phyloP scores from a whole-genome alignment of 2,329 filamentous ascomycete species.

The Phaeosphaeriaceae sp. region DNA sequence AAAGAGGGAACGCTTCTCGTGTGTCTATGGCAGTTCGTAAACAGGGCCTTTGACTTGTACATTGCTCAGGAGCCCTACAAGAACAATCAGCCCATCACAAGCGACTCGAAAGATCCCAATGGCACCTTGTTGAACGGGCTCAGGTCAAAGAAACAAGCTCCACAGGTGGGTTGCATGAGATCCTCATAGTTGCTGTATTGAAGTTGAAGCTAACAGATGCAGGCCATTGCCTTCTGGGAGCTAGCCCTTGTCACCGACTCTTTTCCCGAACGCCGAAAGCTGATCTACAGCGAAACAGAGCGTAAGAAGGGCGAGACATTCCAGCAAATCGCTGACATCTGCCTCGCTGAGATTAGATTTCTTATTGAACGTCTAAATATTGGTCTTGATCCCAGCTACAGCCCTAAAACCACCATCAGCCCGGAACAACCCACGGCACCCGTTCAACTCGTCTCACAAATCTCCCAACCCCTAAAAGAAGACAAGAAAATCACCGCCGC shows the following conservation, averaged over 20 bases:
- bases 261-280: slow-evolving; percentile 76
- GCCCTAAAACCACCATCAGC: slow-evolving; percentile 15
- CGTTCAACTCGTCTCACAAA: slow-evolving; percentile 57
- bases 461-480: slow-evolving; percentile 57
- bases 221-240: slow-evolving; percentile 92
- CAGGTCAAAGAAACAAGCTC: slow-evolving; percentile 79
- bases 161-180: slow-evolving; percentile 65
- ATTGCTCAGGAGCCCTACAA: slow-evolving; percentile 83
- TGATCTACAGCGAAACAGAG: slow-evolving; percentile 87
- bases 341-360: slow-evolving; percentile 70
- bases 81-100: slow-evolving; percentile 81
- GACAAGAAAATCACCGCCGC: slow-evolving; percentile 55
- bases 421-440: slow-evolving; percentile 29
- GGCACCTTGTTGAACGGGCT: slow-evolving; percentile 85
- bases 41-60: slow-evolving; percentile 79
- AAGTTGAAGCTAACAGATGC: slow-evolving; percentile 13
- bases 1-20: slow-evolving; percentile 70
- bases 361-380: slow-evolving; percentile 72
- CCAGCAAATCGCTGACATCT: slow-evolving; percentile 76
- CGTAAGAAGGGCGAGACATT: slow-evolving; percentile 80
- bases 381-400: slow-evolving; percentile 40
- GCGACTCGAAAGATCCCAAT: slow-evolving; percentile 88
- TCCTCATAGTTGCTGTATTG: background rate
- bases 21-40: slow-evolving; percentile 77
- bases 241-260: slow-evolving; percentile 77